These are phyloP conservation scores for Stemphylium vesicarium DNA, from an alignment of 2,329 filamentous ascomycete species.

Conservation along the genomic window DNA sequence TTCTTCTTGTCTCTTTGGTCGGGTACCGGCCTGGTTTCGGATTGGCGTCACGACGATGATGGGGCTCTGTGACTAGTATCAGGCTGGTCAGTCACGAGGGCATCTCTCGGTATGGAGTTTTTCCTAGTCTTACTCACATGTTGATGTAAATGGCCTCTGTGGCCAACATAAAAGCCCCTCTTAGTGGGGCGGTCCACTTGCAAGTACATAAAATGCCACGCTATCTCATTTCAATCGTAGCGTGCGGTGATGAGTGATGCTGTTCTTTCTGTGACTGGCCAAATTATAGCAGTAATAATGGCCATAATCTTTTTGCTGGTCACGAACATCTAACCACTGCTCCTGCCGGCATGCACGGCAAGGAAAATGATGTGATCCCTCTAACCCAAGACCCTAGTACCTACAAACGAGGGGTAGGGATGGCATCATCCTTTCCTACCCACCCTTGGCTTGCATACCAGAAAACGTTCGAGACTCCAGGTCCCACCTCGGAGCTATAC, in stretches of 20 bases:
- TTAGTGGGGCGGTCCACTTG: background rate
- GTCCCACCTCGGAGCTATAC: background rate
- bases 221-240: background rate
- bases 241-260: background rate
- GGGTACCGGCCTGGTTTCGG: conserved; percentile 11
- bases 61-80: conserved; percentile 1
- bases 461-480: background rate
- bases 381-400: too few relatives aligned
- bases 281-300: too few relatives aligned
- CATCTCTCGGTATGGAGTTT: conserved; percentile 1
- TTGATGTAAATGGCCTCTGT: conserved; percentile 32
- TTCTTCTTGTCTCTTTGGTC: conserved; percentile 11
- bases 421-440: too few relatives aligned
- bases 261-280: background rate
- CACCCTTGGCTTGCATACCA: background rate
- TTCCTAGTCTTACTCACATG: conserved; percentile 11
- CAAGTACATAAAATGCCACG: conserved; percentile 14
- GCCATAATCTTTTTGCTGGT: too few relatives aligned
- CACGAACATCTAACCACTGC: too few relatives aligned
- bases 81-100: conserved; percentile 1
- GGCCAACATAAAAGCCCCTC: conserved; percentile 4
- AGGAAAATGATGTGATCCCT: too few relatives aligned
- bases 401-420: too few relatives aligned
- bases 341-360: too few relatives aligned
- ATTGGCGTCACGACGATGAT: conserved; percentile 10